Evolutionary conservation across 495 filamentous ascomycete genomes (phyloP).

Genomic region (Penicillium argentinense): DNA sequence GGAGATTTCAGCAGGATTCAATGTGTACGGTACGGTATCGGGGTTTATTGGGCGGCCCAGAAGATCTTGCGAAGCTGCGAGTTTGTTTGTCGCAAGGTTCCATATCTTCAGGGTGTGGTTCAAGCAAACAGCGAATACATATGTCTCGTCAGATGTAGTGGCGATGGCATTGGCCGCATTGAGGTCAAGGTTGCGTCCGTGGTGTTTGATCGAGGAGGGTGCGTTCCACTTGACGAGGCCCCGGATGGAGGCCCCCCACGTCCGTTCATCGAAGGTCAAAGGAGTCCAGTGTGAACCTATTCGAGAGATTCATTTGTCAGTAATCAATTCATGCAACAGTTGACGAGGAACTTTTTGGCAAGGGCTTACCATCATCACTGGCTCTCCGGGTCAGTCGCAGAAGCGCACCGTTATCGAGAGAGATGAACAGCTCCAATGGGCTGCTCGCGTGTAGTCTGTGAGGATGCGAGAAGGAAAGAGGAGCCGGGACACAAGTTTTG

Average conservation of each 20-base stretch:
- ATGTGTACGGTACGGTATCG: constrained; percentile 64
- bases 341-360: too few species aligned
- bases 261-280: constrained; percentile 72
- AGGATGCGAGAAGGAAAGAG: constrained; percentile 74
- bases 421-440: constrained; percentile 70
- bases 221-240: constrained; percentile 70
- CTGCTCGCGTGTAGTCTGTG: constrained; percentile 77
- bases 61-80: constrained; percentile 71
- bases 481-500: constrained; percentile 67
- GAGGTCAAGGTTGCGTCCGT: constrained; percentile 64
- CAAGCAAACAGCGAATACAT: constrained; percentile 81
- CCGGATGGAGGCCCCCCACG: constrained; percentile 72
- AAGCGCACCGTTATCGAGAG: constrained; percentile 80
- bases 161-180: constrained; percentile 63
- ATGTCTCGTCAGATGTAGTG: constrained; percentile 61
- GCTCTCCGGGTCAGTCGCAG: constrained; percentile 67
- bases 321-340: background rate
- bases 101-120: constrained; percentile 86
- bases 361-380: constrained; percentile 62
- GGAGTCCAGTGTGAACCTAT: constrained; percentile 70
- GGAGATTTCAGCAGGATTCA: constrained; percentile 71
- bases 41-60: constrained; percentile 53
- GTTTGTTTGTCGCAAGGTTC: constrained; percentile 73
- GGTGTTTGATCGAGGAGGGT: constrained; percentile 62
- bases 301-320: background rate